Evolutionary conservation across 1,284 basidiomycete species (phyloP).

Genomic region (Pseudozyma pruni): DNA sequence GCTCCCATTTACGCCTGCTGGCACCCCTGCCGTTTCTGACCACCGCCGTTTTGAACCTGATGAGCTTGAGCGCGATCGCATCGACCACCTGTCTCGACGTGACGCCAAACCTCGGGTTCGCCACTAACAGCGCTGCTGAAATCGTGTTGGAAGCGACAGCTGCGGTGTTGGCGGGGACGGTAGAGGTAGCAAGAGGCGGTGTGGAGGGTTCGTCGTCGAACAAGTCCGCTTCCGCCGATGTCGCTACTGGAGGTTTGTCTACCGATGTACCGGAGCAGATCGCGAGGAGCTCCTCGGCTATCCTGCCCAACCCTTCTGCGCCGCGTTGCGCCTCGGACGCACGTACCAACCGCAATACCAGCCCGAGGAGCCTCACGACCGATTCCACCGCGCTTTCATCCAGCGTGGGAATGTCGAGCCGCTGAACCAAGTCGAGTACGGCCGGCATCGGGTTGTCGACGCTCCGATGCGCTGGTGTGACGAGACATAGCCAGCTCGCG

Average conservation of each 20-base stretch:
- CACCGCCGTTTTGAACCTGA: conserved; percentile 1
- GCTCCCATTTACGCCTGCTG: conserved; percentile 3
- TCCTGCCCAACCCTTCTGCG: too few relatives aligned
- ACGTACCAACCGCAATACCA: conserved; percentile 4
- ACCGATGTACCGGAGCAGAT: too few relatives aligned
- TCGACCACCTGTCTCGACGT: conserved; percentile 14
- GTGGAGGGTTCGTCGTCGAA: conserved; percentile 37
- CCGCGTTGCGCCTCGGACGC: conserved; percentile 8
- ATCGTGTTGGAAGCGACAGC: background rate
- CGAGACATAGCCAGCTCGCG: conserved; percentile 16
- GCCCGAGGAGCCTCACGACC: background rate
- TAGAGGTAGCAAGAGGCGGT: conserved; percentile 14
- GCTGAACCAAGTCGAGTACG: conserved; percentile 11
- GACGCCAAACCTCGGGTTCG: background rate
- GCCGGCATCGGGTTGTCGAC: background rate
- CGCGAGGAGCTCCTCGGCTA: background rate
- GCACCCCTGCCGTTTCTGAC: background rate
- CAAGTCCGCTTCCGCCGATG: conserved; percentile 9
- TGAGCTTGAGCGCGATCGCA: conserved; percentile 13
- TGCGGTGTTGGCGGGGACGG: background rate
- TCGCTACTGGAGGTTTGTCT: background rate
- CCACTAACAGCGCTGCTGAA: conserved; percentile 7
- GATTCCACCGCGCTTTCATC: conserved; percentile 11
- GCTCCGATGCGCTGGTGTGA: background rate
- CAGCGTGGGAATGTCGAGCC: conserved; percentile 2